Conservation (phyloP, 441 rosid species). For the Kokia cookei region DNA sequence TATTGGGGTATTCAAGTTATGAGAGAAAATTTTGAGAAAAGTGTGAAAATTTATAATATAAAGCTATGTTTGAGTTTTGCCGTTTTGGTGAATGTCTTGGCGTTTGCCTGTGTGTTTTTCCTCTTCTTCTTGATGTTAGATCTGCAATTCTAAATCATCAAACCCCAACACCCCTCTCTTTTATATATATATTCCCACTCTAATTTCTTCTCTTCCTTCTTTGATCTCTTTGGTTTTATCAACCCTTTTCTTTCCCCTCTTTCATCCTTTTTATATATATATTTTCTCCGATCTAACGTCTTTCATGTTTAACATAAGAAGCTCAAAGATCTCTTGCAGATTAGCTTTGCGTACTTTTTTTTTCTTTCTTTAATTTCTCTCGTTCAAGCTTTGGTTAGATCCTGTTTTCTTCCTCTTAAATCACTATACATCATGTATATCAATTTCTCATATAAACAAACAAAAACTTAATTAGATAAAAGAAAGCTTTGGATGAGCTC, state of each 20-base stretch:
- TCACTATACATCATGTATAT: background rate
- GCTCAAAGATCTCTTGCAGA: background rate
- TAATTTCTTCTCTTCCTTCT: background rate
- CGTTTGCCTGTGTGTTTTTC: conserved; percentile 38
- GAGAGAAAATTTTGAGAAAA: conserved; percentile 8
- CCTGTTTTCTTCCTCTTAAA: background rate
- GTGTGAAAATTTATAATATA: background rate
- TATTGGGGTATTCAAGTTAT: background rate
- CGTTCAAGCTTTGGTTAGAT: background rate
- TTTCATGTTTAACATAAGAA: conserved; percentile 4
- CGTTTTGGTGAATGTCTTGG: conserved; percentile 73
- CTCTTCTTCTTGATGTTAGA: conserved; percentile 41
- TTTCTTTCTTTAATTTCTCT: background rate
- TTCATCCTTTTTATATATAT: conserved; percentile 14
- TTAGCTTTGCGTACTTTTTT: background rate
- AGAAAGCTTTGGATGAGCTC: background rate
- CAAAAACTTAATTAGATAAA: no score
- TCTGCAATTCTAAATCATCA: conserved; percentile 47
- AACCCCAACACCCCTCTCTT: conserved; percentile 22
- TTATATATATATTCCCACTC: conserved; percentile 11
- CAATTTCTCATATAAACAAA: no score
- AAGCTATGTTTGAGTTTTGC: conserved; percentile 29
- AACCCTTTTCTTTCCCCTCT: conserved; percentile 6
- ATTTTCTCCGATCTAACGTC: conserved; percentile 22
- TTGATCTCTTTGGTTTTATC: background rate